A percentile compares a stretch with the other conserved stretches of the same genome.
These are phyloP conservation scores for Cephaloascus fragrans DNA, from an alignment of 805 yeast species.

Conservation along the genomic window DNA sequence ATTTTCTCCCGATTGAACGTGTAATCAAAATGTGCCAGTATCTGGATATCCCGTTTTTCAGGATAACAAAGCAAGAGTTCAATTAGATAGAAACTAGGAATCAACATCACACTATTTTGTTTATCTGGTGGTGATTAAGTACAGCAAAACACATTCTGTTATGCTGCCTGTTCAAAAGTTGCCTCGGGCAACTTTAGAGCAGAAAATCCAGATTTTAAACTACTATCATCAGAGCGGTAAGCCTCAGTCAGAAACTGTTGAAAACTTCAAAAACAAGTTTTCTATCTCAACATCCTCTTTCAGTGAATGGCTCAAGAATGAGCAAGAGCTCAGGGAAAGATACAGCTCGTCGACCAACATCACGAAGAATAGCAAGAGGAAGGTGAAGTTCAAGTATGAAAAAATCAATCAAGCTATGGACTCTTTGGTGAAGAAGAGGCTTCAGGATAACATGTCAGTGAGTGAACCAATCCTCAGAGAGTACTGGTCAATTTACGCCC, in stretches of 20 bases:
- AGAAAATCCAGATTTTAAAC: slow-evolving; percentile 46
- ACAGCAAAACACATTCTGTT: too few relatives aligned
- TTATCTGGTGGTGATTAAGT: too few relatives aligned
- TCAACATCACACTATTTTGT: too few relatives aligned
- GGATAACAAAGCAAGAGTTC: too few relatives aligned
- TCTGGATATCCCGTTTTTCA: neutral
- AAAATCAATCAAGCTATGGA: slow-evolving; percentile 54
- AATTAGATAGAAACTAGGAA: too few relatives aligned
- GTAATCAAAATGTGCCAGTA: neutral
- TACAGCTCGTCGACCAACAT: slow-evolving; percentile 21
- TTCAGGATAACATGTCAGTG: slow-evolving; percentile 33
- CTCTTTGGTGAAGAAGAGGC: slow-evolving; percentile 33
- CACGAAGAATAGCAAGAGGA: slow-evolving; percentile 28
- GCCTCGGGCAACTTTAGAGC: slow-evolving; percentile 50
- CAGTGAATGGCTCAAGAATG: slow-evolving; percentile 53
- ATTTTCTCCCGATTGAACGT: neutral
- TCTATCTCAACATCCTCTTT: slow-evolving; percentile 52
- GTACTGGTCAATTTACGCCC: slow-evolving; percentile 47
- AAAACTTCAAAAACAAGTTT: slow-evolving; percentile 35
- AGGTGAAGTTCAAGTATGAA: slow-evolving; percentile 43
- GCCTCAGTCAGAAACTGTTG: slow-evolving; percentile 52
- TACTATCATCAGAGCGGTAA: slow-evolving; percentile 34
- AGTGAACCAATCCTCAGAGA: slow-evolving; percentile 47
- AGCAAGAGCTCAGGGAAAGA: slow-evolving; percentile 36
- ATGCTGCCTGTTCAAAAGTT: slow-evolving; percentile 6